Base-by-base conservation (phyloP, 192 early-diverging fungal species). In the Rhizophagus prolifer region DNA sequence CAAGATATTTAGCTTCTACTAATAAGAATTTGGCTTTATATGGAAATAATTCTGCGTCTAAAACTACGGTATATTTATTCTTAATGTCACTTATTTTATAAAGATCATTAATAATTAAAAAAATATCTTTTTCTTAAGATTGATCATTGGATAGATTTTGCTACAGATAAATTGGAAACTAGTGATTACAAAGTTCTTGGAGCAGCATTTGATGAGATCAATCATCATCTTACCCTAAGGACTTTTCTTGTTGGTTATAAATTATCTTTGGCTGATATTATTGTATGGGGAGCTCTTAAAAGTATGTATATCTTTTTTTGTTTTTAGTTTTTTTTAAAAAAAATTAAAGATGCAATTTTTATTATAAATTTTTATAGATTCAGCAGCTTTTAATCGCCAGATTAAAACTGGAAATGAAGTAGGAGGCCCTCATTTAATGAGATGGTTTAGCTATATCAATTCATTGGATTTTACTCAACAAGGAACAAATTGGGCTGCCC, bases 211-310 rank as follows among this genome's bases (percentile, higher is more conserved):
- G 87, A 84, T 34, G 81, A 88, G 76, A 82, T 97, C 34, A 91
- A 98, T 87, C 89, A 92, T 67, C 91, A 95, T 78, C 85, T 98
- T 78, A 89, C 86, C 58, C 84, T 97, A 81, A 89, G 95, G 36
- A 92, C 93, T 50, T 96, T 88, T 73, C 81, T 95, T 69, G 89
- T 90, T 58, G 95, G 94, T 2, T 94, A 97, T 83, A 75, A 84
- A 28, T 70, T 88, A 65, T 88, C 94, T 6, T 83, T 89, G 2
- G 96, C 94, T 21, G 97, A 98, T 83, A 90, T 92, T 23, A 91
- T 91, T 21, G 72, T 93, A 66, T 98, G 95, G 95, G 96, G 94
- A 58, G 92, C 93, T 21, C 81, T 98, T 82, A 91, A 89, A 69
- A 83, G 90, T 88, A 84, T 63, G 69, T 88, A 83, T 67, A 60